Evolutionary conservation across 306 rosid genomes (phyloP).

Genomic region (Coriaria nepalensis): DNA sequence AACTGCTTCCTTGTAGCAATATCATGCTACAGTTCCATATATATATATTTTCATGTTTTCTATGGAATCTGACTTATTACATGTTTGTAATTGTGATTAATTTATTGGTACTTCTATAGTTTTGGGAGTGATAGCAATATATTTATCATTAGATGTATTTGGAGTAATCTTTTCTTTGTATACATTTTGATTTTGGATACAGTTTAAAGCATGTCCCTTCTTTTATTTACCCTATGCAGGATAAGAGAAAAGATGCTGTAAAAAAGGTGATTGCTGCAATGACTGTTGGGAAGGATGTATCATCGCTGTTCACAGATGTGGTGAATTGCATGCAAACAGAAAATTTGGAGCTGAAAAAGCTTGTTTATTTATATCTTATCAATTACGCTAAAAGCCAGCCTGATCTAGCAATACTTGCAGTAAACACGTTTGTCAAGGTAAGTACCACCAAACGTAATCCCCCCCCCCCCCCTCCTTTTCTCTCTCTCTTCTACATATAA

Average conservation of each 20-base stretch:
- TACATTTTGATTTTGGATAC: neutral
- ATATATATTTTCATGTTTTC: too few relatives aligned
- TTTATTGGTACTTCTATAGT: neutral
- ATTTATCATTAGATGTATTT: neutral
- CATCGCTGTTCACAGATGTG: slow-evolving; percentile 90
- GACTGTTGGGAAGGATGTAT: slow-evolving; percentile 99
- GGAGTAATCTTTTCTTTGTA: neutral
- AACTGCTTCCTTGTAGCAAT: slow-evolving; percentile 3
- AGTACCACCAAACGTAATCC: neutral
- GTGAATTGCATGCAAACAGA: slow-evolving; percentile 99
- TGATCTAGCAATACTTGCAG: slow-evolving; percentile 94
- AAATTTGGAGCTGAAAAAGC: slow-evolving; percentile 93
- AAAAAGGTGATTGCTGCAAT: slow-evolving; percentile 98
- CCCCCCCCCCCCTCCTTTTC: too few relatives aligned
- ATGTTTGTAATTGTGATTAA: neutral
- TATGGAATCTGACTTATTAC: neutral
- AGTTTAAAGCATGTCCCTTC: neutral
- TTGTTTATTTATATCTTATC: slow-evolving; percentile 85
- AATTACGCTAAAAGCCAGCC: slow-evolving; percentile 99
- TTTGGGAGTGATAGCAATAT: neutral
- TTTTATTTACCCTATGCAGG: slow-evolving; percentile 32
- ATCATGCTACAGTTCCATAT: neutral
- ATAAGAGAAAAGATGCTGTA: slow-evolving; percentile 98
- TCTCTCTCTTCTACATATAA: too few relatives aligned
- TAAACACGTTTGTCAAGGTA: slow-evolving; percentile 98